A percentile compares a stretch with the other conserved stretches of the same genome.
Conservation (phyloP, 768 basidiomycete genomes). For the Boletus bicolor region DNA sequence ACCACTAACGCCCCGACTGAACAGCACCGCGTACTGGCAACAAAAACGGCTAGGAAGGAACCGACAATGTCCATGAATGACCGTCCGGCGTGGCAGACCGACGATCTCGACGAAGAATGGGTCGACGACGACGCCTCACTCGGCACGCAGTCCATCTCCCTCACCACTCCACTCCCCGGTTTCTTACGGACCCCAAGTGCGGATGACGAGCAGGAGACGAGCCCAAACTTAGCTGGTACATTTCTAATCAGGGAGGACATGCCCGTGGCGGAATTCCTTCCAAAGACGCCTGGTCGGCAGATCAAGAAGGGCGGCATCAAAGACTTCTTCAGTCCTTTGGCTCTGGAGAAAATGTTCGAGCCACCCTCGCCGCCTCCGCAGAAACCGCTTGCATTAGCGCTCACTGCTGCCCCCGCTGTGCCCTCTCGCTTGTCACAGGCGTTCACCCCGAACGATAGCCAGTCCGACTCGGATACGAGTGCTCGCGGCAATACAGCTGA, state of each 20-base stretch:
- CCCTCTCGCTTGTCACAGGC: slow-evolving; percentile 40
- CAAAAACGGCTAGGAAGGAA: not conserved
- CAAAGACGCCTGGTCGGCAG: slow-evolving; percentile 60
- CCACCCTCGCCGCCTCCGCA: slow-evolving; percentile 76
- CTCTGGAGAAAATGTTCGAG: slow-evolving; percentile 89
- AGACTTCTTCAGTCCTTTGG: slow-evolving; percentile 85
- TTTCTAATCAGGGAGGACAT: slow-evolving; percentile 74
- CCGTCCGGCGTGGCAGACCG: slow-evolving; percentile 80
- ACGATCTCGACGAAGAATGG: slow-evolving; percentile 92
- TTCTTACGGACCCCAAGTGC: slow-evolving; percentile 41
- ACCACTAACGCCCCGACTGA: not conserved
- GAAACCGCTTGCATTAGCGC: slow-evolving; percentile 17
- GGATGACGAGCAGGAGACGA: slow-evolving; percentile 31
- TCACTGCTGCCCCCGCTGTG: slow-evolving; percentile 29
- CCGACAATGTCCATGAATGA: slow-evolving; percentile 7
- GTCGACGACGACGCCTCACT: slow-evolving; percentile 49
- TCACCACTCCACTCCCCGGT: slow-evolving; percentile 55
- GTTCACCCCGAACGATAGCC: slow-evolving; percentile 30
- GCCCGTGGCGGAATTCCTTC: slow-evolving; percentile 50
- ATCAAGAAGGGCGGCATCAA: slow-evolving; percentile 60
- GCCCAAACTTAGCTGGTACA: slow-evolving; percentile 52
- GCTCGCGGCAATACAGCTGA: slow-evolving; percentile 13
- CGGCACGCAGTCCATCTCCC: slow-evolving; percentile 55
- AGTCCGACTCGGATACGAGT: slow-evolving; percentile 23
- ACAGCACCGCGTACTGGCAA: not conserved